Conservation (phyloP, 1,284 basidiomycete genomes). For the Ceratobasidium theobromae region DNA sequence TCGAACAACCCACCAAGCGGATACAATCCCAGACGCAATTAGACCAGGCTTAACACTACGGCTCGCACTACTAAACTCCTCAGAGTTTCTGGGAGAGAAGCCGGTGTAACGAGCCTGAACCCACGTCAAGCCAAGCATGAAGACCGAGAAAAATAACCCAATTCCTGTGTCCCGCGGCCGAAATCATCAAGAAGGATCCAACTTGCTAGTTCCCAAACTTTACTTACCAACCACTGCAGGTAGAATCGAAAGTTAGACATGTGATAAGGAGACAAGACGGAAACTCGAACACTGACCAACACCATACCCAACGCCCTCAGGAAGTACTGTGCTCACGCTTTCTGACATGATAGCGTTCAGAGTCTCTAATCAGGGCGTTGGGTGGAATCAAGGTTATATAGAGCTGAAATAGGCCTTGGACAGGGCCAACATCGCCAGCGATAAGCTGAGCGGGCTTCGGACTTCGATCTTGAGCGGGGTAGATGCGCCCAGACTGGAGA, state of each 20-base stretch:
- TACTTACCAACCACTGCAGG: constrained; percentile 15
- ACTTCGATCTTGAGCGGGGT: constrained; percentile 9
- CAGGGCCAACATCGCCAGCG: not conserved
- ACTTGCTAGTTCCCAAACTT: not conserved
- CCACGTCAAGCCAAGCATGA: constrained; percentile 72
- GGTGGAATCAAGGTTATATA: not conserved
- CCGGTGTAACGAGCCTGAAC: constrained; percentile 72
- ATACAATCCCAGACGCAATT: constrained; percentile 87
- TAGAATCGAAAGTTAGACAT: constrained; percentile 47
- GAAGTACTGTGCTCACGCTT: constrained; percentile 39
- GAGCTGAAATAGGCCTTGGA: not conserved
- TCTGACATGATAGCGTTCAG: constrained; percentile 31
- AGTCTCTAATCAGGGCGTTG: not conserved
- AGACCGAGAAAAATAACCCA: constrained; percentile 76
- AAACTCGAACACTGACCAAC: constrained; percentile 59
- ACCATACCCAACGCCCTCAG: constrained; percentile 73
- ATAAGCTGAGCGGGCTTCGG: constrained; percentile 21
- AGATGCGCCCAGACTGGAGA: not conserved
- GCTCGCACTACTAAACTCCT: constrained; percentile 81
- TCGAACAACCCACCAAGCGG: constrained; percentile 54
- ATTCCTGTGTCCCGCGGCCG: constrained; percentile 56
- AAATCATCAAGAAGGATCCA: not conserved
- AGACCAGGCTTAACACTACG: constrained; percentile 83
- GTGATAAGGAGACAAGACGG: not conserved
- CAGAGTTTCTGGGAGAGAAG: constrained; percentile 57